These are phyloP conservation scores for Leonotis leonurus DNA, from an alignment of 257 asterid species.

Conservation along the genomic window DNA sequence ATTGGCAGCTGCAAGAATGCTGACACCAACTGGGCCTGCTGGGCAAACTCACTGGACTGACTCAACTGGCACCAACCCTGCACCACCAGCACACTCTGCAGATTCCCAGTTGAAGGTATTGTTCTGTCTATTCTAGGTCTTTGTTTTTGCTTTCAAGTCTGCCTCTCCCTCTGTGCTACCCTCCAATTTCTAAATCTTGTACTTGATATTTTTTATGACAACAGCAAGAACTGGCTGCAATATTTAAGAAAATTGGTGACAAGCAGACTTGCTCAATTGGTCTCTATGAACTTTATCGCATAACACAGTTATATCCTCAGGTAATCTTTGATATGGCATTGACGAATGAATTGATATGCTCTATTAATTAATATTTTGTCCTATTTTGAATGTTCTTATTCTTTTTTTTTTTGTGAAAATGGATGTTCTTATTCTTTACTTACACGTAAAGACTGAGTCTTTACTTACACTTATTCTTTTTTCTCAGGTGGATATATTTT, in stretches of 20 bases:
- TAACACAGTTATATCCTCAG: constrained; percentile 95
- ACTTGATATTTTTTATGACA: constrained; percentile 17
- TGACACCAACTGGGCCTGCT: constrained; percentile 86
- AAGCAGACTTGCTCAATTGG: constrained; percentile 99
- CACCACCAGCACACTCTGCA: constrained; percentile 80
- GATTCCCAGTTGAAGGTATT: constrained; percentile 93
- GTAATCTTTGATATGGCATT: too few species aligned
- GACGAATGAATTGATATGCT: background rate
- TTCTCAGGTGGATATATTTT: constrained; percentile 86
- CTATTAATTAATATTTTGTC: background rate
- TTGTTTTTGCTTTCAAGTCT: background rate
- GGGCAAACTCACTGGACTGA: constrained; percentile 98
- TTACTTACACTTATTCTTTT: background rate
- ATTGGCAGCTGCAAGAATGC: constrained; percentile 99
- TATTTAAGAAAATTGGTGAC: constrained; percentile 97
- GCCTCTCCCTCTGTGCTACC: background rate
- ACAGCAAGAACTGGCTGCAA: constrained; percentile 99
- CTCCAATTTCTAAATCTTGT: background rate
- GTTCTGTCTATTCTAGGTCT: too few species aligned
- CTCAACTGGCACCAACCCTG: constrained; percentile 66
- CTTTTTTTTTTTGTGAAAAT: background rate
- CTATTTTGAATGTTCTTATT: background rate
- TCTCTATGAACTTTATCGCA: constrained; percentile 87
- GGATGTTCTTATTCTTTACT: too few species aligned
- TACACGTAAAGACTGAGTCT: too few species aligned